Evolutionary conservation across 2,329 filamentous ascomycete genomes (phyloP).

Genomic region (Penicillium sclerotiorum): DNA sequence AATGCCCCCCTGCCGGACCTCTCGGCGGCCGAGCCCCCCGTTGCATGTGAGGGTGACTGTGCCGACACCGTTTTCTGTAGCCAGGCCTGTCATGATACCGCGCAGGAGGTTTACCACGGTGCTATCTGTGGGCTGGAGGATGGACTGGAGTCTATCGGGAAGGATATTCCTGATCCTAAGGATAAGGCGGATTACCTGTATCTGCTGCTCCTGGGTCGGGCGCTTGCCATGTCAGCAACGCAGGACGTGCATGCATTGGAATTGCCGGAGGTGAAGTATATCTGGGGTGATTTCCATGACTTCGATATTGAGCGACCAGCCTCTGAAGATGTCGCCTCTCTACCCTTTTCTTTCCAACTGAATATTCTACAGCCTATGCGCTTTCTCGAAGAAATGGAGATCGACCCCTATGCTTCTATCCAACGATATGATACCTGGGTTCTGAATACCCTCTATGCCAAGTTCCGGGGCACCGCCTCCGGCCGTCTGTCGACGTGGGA

Average conservation of each 20-base stretch:
- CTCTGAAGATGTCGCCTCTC: slow-evolving; percentile 42
- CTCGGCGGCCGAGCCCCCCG: slow-evolving; percentile 36
- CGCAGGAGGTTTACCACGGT: slow-evolving; percentile 59
- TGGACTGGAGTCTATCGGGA: slow-evolving; percentile 59
- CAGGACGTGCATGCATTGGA: slow-evolving; percentile 62
- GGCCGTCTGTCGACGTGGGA: slow-evolving; percentile 76
- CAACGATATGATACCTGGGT: slow-evolving; percentile 57
- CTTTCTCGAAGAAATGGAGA: slow-evolving; percentile 64
- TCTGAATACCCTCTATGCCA: slow-evolving; percentile 87
- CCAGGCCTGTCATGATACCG: slow-evolving; percentile 57
- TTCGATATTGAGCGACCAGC: slow-evolving; percentile 24
- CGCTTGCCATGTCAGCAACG: slow-evolving; percentile 63
- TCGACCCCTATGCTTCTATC: slow-evolving; percentile 59
- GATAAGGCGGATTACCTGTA: slow-evolving; percentile 63
- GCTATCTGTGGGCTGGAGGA: slow-evolving; percentile 58
- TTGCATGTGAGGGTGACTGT: slow-evolving; percentile 56
- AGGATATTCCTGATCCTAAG: slow-evolving; percentile 59
- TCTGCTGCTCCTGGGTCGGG: slow-evolving; percentile 60
- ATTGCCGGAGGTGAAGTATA: slow-evolving; percentile 63
- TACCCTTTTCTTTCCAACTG: slow-evolving; percentile 64
- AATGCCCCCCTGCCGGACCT: slow-evolving; percentile 70
- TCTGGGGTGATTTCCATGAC: slow-evolving; percentile 66
- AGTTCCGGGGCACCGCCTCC: slow-evolving; percentile 90
- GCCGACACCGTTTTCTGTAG: slow-evolving; percentile 65
- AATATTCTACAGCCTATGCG: slow-evolving; percentile 63